Conservation (phyloP, 2,329 filamentous ascomycete genomes). For the Ophiostoma sp. region DNA sequence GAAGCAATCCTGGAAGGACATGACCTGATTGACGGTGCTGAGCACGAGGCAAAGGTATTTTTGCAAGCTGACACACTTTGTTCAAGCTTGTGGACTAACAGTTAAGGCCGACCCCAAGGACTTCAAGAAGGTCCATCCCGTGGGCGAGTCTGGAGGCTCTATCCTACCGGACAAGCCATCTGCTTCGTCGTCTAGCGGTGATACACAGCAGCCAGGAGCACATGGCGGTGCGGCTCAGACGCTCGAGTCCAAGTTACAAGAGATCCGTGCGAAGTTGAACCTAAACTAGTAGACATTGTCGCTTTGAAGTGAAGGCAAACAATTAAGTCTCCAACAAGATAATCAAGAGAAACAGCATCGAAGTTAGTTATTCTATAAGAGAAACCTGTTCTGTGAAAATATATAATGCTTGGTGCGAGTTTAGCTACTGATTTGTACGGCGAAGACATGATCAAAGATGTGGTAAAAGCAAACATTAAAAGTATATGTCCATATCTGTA, state of each 20-base stretch:
- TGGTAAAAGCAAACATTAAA: not conserved
- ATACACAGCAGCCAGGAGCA: not conserved
- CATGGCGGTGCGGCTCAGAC: not conserved
- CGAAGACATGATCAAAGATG: no score
- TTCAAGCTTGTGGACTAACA: not conserved
- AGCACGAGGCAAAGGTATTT: slow-evolving; percentile 15
- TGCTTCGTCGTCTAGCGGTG: not conserved
- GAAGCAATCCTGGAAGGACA: slow-evolving; percentile 15
- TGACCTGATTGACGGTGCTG: slow-evolving; percentile 17
- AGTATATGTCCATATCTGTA: not conserved
- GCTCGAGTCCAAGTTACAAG: not conserved
- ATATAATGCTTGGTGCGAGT: not conserved
- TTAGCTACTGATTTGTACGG: no score
- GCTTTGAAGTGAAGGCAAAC: no score
- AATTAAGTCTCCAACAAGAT: no score
- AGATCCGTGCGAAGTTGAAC: not conserved
- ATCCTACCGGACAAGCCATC: slow-evolving; percentile 5
- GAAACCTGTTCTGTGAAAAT: not conserved
- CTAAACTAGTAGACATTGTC: not conserved
- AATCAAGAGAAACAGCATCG: no score
- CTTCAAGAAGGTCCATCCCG: slow-evolving; percentile 17
- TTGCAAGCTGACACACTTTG: no score
- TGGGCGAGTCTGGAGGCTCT: slow-evolving; percentile 11
- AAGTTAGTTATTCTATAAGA: not conserved
- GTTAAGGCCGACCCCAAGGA: slow-evolving; percentile 15